phyloP scores from a whole-genome alignment of 306 rosid species.

The Rosa lucieae region DNA sequence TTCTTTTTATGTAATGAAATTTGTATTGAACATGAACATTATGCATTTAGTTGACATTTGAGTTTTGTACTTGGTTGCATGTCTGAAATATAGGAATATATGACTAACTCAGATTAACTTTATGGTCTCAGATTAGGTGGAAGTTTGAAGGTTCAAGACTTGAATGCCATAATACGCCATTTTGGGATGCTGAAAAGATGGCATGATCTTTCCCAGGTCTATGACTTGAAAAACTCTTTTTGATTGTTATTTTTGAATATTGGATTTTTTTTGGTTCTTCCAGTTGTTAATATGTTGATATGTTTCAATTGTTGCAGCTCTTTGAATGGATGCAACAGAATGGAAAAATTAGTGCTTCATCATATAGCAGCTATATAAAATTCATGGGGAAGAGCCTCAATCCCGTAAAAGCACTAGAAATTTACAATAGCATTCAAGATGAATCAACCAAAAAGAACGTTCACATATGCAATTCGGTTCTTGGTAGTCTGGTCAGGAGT shows the following conservation, averaged over 20 bases:
- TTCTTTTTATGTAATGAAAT: not conserved
- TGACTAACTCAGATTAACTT: not conserved
- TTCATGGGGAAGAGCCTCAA: slow-evolving; percentile 68
- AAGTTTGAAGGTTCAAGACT: slow-evolving; percentile 63
- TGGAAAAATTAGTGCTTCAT: slow-evolving; percentile 54
- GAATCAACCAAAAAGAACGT: slow-evolving; percentile 50
- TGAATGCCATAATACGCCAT: slow-evolving; percentile 62
- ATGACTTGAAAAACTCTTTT: not conserved
- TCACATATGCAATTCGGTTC: slow-evolving; percentile 74
- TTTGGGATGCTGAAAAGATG: slow-evolving; percentile 54
- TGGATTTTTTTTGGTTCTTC: not conserved
- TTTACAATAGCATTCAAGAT: slow-evolving; percentile 61
- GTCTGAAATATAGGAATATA: not conserved
- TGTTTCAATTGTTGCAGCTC: slow-evolving; percentile 50
- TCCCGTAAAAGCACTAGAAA: slow-evolving; percentile 54
- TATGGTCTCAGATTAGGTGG: slow-evolving; percentile 52
- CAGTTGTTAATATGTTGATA: not conserved
- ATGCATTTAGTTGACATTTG: not conserved
- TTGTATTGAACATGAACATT: not conserved
- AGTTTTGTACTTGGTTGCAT: not conserved
- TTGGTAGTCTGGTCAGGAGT: slow-evolving; percentile 61
- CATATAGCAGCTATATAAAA: slow-evolving; percentile 68
- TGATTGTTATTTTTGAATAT: not conserved
- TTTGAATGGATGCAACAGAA: slow-evolving; percentile 90
- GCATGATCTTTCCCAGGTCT: slow-evolving; percentile 68